Base-by-base conservation (phyloP, 768 basidiomycete species). In the Crucibulum laeve region DNA sequence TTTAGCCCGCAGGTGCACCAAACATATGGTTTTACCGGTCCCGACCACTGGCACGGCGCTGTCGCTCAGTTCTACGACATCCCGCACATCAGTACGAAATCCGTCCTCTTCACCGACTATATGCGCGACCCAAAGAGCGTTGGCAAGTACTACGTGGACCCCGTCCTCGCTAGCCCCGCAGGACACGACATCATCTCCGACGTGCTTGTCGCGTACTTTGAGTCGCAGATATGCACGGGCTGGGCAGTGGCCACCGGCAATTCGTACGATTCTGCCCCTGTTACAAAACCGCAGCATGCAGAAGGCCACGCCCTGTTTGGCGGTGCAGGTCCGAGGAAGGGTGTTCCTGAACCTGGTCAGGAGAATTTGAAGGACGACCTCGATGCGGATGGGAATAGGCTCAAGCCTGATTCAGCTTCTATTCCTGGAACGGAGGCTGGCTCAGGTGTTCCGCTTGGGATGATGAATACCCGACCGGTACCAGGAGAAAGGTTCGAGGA, bases 61-160 rank as follows among this genome's bases (percentile, higher is more conserved):
- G 93, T 97, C 1, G 90, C 96, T 1, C 92, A 94, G 58, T 98
- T 92, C 69, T 99, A 99, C 69, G 96, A 99, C 59, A 80, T 97
- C 21, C 94, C 95, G 0, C 91, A 98, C 60, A 70, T 99, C 55
- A 89, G 85, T 62, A 77, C 81, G 47, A 95, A 95, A 63, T 78
- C 91, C 10, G 66, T 87, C 23, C 62, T 95, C 2, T 95, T 91
- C 64, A 79, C 86, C 3, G 71, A 81, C 44, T 97, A 93, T 66
- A 83, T 98, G 63, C 62, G 70, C 23, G 75, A 84, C 53, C 87
- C 92, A 1, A 60, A 73, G 23, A 74, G 81, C 14, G 73, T 76
- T 38, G 65, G 76, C 23, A 73, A 79, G 22, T 93, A 89, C 70
- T 97, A 80, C 63, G 72, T 73, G 40, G 96, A 97, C 62, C 76